Evolutionary conservation across 2,329 filamentous ascomycete species (phyloP).

Genomic region (Cladosporium sp.): DNA sequence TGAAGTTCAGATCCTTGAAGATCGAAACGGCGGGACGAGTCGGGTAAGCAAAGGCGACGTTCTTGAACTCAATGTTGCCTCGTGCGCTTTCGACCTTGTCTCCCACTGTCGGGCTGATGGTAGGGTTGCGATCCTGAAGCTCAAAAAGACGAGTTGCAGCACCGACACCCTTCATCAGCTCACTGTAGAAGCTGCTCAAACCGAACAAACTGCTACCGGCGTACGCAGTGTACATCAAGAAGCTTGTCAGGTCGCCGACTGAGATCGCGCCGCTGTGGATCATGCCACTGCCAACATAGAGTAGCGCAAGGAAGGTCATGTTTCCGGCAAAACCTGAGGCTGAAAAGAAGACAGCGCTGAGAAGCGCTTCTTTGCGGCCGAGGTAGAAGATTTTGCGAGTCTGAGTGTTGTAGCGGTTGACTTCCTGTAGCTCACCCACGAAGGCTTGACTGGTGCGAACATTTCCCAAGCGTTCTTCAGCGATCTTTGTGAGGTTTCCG

Average conservation of each 20-base stretch:
- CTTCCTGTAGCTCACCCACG: constrained; percentile 85
- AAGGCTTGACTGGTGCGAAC: constrained; percentile 96
- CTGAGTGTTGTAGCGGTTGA: constrained; percentile 85
- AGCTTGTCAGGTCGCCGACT: constrained; percentile 89
- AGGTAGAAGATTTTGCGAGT: constrained; percentile 88
- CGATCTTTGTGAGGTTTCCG: constrained; percentile 90
- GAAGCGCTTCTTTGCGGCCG: constrained; percentile 78
- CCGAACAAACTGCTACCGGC: constrained; percentile 85
- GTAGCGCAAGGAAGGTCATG: constrained; percentile 86
- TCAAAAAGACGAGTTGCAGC: constrained; percentile 96
- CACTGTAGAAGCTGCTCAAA: constrained; percentile 92
- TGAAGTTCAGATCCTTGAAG: constrained; percentile 83
- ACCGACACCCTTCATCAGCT: constrained; percentile 98
- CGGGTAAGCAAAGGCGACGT: constrained; percentile 87
- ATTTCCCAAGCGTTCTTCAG: constrained; percentile 94
- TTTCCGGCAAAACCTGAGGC: constrained; percentile 88
- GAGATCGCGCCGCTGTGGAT: constrained; percentile 82
- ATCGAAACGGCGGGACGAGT: constrained; percentile 88
- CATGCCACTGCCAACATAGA: constrained; percentile 86
- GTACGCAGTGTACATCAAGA: constrained; percentile 97
- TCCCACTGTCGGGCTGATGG: constrained; percentile 83
- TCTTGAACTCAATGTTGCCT: constrained; percentile 80
- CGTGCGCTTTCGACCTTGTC: constrained; percentile 74
- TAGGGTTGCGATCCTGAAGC: constrained; percentile 82
- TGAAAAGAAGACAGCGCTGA: constrained; percentile 87